Evolutionary conservation across 768 basidiomycete species (phyloP).

Genomic region (Leccinellum albellum): DNA sequence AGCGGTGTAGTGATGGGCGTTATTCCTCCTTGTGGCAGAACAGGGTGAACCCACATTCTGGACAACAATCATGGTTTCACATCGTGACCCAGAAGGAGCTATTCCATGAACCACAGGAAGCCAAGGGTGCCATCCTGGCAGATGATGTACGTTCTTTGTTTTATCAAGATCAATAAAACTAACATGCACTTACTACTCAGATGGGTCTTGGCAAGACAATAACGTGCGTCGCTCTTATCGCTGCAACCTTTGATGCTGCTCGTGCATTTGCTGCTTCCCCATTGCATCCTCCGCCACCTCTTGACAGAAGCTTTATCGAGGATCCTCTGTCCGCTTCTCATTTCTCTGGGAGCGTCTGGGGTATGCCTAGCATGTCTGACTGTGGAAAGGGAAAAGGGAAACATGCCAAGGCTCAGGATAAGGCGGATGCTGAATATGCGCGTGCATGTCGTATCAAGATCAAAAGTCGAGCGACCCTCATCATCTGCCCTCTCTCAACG

Average conservation of each 20-base stretch:
- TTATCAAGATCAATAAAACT: slow-evolving; percentile 1
- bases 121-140: slow-evolving; percentile 88
- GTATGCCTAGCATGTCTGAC: slow-evolving; percentile 60
- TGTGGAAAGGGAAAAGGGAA: slow-evolving; percentile 60
- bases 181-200: slow-evolving; percentile 37
- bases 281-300: slow-evolving; percentile 42
- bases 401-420: slow-evolving; percentile 63
- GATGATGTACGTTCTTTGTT: slow-evolving; percentile 75
- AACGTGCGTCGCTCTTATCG: slow-evolving; percentile 90
- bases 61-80: slow-evolving; percentile 66
- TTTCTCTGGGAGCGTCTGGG: slow-evolving; percentile 80
- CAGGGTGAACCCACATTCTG: slow-evolving; percentile 46
- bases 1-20: slow-evolving; percentile 50
- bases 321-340: slow-evolving; percentile 46
- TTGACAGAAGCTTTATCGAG: slow-evolving; percentile 31
- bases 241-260: slow-evolving; percentile 75
- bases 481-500: slow-evolving; percentile 94
- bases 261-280: slow-evolving; percentile 58
- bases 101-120: slow-evolving; percentile 60
- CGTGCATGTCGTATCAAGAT: slow-evolving; percentile 75
- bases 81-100: slow-evolving; percentile 80
- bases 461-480: slow-evolving; percentile 87
- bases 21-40: slow-evolving; percentile 72
- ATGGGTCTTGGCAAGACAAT: slow-evolving; percentile 99
- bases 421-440: slow-evolving; percentile 63